phyloP scores from a whole-genome alignment of 352 stramenopile species.

The Saprolegnia parasitica region DNA sequence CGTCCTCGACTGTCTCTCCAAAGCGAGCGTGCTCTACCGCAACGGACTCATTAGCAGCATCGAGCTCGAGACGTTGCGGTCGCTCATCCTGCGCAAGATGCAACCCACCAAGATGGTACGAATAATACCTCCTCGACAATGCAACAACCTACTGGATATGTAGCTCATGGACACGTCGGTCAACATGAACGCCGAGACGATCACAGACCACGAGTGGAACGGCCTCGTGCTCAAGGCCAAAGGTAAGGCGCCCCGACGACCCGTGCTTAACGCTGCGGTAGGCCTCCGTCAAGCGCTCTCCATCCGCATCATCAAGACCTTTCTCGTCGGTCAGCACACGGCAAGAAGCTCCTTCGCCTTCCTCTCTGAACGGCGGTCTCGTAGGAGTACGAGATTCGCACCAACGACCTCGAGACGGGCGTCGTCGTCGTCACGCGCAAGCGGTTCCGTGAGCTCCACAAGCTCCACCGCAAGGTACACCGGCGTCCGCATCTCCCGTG shows the following conservation, averaged over 20 bases:
- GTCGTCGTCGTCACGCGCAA: conserved; percentile 82
- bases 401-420: conserved; percentile 79
- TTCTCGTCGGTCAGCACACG: conserved; percentile 58
- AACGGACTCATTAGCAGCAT: conserved; percentile 73
- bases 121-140: background rate
- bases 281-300: conserved; percentile 74
- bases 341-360: conserved; percentile 34
- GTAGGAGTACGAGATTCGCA: conserved; percentile 81
- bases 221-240: conserved; percentile 76
- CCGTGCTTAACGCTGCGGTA: conserved; percentile 20
- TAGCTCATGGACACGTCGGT: conserved; percentile 79
- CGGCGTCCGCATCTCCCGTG: background rate
- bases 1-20: conserved; percentile 74
- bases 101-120: conserved; percentile 78
- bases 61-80: conserved; percentile 67
- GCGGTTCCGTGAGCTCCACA: conserved; percentile 76
- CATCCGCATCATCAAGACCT: conserved; percentile 61
- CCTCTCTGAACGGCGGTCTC: conserved; percentile 12
- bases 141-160: conserved; percentile 7
- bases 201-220: conserved; percentile 85
- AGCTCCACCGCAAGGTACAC: conserved; percentile 73
- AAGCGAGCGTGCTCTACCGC: conserved; percentile 80
- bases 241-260: conserved; percentile 34
- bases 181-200: conserved; percentile 72
- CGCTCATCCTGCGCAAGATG: conserved; percentile 73